Base-by-base conservation (phyloP, 139 green algal species). In the Chlorella sp. region DNA sequence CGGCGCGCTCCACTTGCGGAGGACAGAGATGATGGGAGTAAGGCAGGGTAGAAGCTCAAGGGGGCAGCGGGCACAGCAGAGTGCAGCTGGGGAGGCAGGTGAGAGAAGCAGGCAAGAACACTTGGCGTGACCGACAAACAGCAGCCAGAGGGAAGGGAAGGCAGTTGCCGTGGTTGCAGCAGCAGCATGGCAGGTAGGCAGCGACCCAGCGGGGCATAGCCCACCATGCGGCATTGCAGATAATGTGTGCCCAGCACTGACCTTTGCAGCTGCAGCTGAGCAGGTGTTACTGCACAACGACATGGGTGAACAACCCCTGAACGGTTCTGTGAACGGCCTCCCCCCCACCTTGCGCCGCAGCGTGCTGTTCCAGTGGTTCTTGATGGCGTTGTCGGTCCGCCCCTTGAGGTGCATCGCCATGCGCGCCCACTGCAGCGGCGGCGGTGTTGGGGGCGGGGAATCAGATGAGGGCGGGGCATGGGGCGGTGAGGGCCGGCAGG, bases 351-450 rank as follows among this genome's bases (percentile, higher is more conserved):
- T 89, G 85, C 91, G 91, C 78, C 89, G 83, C 81, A 96, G 83
- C 53, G 93, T 97, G 60, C 84, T 87, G 85, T 97, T 95, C 95
- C 95, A 97, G 91, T 96, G 95, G 92, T 97, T 97, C 90, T 97
- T 97, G 85, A 97, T 96, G 36, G 95, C 91, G 66, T 97, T 97
- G 93, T 97, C 95, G 42, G 95, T 96, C 57, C 91, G 91, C 11
- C 95, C 95, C 14, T 91, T 91, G 36, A 98, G 81, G 69, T 93
- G 68, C 48, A 90, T 73, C 22, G 95, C 93, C 66, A 97, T 95
- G 76, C 93, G 88, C 0, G 95, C 95, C 96, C 96, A 97, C 88
- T 96, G 93, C 81, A 64, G 18, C 0, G 48, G 48, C 48, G 48
- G 48, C 48, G 48, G 48, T 9, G 48, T 5, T 57, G 48, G 48